These are phyloP conservation scores for Flagelloscypha sp. DNA, from an alignment of 768 basidiomycete species.

Conservation along the genomic window DNA sequence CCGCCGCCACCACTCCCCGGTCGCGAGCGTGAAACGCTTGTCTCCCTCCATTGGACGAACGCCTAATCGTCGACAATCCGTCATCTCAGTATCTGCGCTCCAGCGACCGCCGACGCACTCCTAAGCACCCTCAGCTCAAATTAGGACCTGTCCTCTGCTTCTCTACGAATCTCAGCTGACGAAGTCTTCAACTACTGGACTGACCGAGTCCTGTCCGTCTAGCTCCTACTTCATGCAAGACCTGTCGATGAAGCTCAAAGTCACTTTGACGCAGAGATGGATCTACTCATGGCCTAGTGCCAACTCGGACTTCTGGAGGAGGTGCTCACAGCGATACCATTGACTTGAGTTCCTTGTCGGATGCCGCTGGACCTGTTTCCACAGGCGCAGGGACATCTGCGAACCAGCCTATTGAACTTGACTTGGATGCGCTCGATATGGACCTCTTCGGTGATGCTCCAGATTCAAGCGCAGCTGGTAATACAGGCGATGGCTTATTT, in stretches of 20 bases:
- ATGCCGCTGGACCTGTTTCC: conserved; percentile 24
- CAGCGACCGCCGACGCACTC: no score
- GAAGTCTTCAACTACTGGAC: conserved; percentile 51
- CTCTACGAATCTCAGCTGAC: conserved; percentile 57
- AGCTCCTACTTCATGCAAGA: conserved; percentile 71
- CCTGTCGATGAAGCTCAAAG: conserved; percentile 55
- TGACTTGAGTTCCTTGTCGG: no score
- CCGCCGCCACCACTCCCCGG: conserved; percentile 14
- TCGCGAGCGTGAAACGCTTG: conserved; percentile 18
- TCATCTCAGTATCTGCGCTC: conserved; percentile 74
- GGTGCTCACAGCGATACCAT: not conserved
- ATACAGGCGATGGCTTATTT: conserved; percentile 41
- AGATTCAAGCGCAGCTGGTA: conserved; percentile 27
- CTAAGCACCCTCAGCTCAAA: conserved; percentile 58
- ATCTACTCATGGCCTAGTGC: no score
- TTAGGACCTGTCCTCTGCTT: conserved; percentile 72
- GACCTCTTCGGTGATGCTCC: conserved; percentile 50
- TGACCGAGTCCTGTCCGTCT: conserved; percentile 77
- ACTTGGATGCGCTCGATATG: conserved; percentile 61
- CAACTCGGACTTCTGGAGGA: not conserved
- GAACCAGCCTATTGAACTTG: conserved; percentile 77
- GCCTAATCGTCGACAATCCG: conserved; percentile 55
- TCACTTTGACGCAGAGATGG: conserved; percentile 62
- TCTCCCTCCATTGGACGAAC: conserved; percentile 20
- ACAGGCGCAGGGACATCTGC: conserved; percentile 51